Conservation (phyloP, 2,329 filamentous ascomycete genomes). For the Alternaria sp. region DNA sequence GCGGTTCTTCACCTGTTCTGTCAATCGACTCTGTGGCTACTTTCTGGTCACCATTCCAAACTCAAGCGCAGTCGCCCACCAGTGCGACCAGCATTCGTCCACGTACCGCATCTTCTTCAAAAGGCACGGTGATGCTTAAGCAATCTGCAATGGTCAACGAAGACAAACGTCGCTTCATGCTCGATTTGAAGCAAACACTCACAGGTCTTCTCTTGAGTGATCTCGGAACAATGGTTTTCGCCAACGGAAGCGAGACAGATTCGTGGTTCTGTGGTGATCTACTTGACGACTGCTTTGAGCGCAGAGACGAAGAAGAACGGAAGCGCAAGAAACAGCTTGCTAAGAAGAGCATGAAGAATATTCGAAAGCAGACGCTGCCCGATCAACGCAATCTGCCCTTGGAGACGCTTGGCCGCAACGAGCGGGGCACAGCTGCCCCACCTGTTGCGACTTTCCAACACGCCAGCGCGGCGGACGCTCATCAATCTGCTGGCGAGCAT, state of each 20-base stretch:
- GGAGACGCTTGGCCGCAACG: slow-evolving; percentile 55
- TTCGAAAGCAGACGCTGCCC: slow-evolving; percentile 53
- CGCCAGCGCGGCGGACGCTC: slow-evolving; percentile 49
- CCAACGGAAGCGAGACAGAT: slow-evolving; percentile 92
- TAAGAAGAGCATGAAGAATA: slow-evolving; percentile 68
- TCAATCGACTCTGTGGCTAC: slow-evolving; percentile 79
- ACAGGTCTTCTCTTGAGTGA: slow-evolving; percentile 89
- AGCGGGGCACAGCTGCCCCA: slow-evolving; percentile 53
- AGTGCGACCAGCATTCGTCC: slow-evolving; percentile 69
- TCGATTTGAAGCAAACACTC: slow-evolving; percentile 78
- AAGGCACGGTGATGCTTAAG: slow-evolving; percentile 70
- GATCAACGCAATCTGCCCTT: slow-evolving; percentile 53
- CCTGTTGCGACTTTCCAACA: slow-evolving; percentile 55
- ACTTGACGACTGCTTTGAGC: slow-evolving; percentile 55
- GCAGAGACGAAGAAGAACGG: slow-evolving; percentile 54
- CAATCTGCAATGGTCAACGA: slow-evolving; percentile 65
- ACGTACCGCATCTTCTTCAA: slow-evolving; percentile 72
- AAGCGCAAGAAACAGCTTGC: slow-evolving; percentile 50
- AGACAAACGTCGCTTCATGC: slow-evolving; percentile 80
- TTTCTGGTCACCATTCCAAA: slow-evolving; percentile 89
- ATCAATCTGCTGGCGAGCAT: slow-evolving; percentile 57
- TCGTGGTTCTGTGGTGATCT: slow-evolving; percentile 77
- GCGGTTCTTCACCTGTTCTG: slow-evolving; percentile 71
- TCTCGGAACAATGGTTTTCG: slow-evolving; percentile 83
- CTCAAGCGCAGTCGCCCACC: slow-evolving; percentile 69